phyloP scores from a whole-genome alignment of 768 basidiomycete species.

The Russula vinacea region DNA sequence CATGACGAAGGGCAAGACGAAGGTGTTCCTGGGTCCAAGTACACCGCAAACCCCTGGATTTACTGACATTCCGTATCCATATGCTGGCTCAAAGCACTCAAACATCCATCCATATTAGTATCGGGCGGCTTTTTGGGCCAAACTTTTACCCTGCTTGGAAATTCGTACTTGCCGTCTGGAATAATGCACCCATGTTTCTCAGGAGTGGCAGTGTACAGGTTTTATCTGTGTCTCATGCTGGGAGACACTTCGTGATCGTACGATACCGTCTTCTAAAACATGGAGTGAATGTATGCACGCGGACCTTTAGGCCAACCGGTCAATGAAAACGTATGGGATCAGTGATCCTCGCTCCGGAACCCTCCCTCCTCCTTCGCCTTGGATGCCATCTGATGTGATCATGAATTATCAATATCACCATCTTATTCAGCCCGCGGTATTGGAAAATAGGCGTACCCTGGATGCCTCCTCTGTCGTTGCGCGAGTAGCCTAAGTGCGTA shows the following conservation, averaged over 20 bases:
- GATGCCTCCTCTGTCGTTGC: constrained; percentile 17
- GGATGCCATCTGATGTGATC: constrained; percentile 9
- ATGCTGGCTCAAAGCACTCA: no score
- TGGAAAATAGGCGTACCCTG: not conserved
- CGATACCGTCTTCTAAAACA: not conserved
- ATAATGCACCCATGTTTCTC: no score
- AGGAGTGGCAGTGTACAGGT: no score
- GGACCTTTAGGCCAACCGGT: not conserved
- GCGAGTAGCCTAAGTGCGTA: constrained; percentile 1
- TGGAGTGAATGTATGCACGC: not conserved
- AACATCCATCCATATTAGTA: no score
- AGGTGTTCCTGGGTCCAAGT: no score
- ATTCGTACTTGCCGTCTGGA: no score
- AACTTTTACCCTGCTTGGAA: no score
- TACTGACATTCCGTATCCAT: no score
- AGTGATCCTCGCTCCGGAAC: constrained; percentile 5
- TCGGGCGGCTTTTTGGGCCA: no score
- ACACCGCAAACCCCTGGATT: no score
- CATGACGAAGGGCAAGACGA: no score
- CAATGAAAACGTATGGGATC: not conserved
- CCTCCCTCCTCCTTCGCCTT: constrained; percentile 14
- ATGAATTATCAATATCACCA: not conserved
- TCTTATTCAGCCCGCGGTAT: not conserved
- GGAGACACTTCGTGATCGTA: not conserved
- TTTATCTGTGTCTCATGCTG: not conserved